Evolutionary conservation across 345 rosid genomes (phyloP), one percentile per base, ranked within the genome.

Genomic region (Ailanthus altissimus): DNA sequence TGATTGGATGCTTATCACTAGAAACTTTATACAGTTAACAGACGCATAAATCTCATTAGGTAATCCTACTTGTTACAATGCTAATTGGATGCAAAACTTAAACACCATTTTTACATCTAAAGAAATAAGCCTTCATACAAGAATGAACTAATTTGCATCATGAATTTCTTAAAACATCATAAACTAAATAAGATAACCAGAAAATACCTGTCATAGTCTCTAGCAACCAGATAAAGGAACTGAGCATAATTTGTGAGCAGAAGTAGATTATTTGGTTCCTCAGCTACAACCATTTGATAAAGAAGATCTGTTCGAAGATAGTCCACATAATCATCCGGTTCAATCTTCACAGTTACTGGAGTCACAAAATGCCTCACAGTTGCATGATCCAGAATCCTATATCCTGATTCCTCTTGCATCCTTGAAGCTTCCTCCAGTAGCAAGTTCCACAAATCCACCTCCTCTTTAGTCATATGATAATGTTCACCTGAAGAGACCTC

Each of bases 201-300:
- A 4, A 47, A 73, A 51, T 73, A 94, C 98, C 97, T 89, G 83
- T 89, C 88, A 71, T 86, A 80, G 79, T 90, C 92, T 28, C 58
- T 86, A 72, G 80, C 58, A 14, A 90, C 90, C 6, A 83, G 83
- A 88, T 69, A 81, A 66, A 90, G 93, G 71, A 91, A 94, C 83
- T 83, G 93, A 5, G 93, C 98, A 69, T 91, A 94, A 81, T 92
- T 94, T 18, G 83, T 73, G 4, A 91, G 85, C 67, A 93, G 81
- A 65, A 93, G 86, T 53, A 87, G 78, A 73, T 86, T 88, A 54
- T 79, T 58, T 2, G 98, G 97, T 70, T 93, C 94, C 80, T 84
- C 85, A 5, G 89, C 87, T 45, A 91, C 32, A 45, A 82, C 66
- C 81, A 86, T 85, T 60, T 92, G 93, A 65, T 91, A 90, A 5